phyloP scores from a whole-genome alignment of 1,284 basidiomycete genomes.

The Melampsora larici-populina region DNA sequence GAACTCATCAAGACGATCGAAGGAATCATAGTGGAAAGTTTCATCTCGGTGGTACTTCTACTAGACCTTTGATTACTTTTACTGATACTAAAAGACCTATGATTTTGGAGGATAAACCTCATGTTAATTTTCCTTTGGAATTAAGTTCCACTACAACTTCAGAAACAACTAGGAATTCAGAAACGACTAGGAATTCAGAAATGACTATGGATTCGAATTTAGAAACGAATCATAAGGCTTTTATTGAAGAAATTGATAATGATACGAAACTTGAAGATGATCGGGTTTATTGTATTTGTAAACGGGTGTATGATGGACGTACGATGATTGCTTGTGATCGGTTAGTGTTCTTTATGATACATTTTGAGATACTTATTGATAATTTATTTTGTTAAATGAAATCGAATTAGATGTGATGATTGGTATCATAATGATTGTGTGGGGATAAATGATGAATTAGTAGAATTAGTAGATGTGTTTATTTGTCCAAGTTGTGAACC shows the following conservation, averaged over 20 bases:
- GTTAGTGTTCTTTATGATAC: slow-evolving; percentile 11
- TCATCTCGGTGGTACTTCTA: slow-evolving; percentile 33
- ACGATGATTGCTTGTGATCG: slow-evolving; percentile 44
- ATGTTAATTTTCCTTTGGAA: not conserved
- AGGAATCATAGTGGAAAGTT: not conserved
- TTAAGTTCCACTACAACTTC: not conserved
- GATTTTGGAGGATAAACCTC: slow-evolving; percentile 12
- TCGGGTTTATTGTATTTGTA: slow-evolving; percentile 39
- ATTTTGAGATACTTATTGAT: slow-evolving; percentile 3
- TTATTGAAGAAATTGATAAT: not conserved
- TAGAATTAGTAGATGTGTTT: slow-evolving; percentile 35
- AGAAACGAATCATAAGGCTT: not conserved
- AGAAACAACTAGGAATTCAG: not conserved
- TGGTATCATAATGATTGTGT: slow-evolving; percentile 44
- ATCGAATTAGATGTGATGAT: slow-evolving; percentile 40
- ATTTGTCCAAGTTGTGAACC: slow-evolving; percentile 35
- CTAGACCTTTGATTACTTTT: slow-evolving; percentile 32
- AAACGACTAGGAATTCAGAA: not conserved
- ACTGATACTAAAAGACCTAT: slow-evolving; percentile 7
- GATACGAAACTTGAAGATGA: slow-evolving; percentile 32
- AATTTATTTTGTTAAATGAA: slow-evolving; percentile 13
- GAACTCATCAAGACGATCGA: not conserved
- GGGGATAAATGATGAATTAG: slow-evolving; percentile 27
- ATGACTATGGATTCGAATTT: not conserved
- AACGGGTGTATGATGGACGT: slow-evolving; percentile 26